Conservation (phyloP, 176 grass and related monocot species). For the Avena sativa region DNA sequence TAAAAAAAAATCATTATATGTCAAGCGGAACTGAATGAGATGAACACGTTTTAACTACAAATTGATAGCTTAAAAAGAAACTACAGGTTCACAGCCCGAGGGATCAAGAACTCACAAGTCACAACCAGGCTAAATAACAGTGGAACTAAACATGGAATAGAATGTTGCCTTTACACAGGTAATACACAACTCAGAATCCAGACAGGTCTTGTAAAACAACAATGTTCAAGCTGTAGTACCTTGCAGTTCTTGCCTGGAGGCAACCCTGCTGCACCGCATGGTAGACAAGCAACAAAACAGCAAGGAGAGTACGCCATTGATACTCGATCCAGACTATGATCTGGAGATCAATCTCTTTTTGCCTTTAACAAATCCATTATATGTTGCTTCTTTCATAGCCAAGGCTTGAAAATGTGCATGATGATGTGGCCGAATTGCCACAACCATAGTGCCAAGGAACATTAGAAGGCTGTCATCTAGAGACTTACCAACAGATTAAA, state of each 20-base stretch:
- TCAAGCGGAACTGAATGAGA: no score
- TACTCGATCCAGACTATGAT: constrained; percentile 28
- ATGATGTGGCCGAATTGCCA: constrained; percentile 3
- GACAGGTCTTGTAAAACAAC: constrained; percentile 15
- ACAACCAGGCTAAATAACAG: no score
- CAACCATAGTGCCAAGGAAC: constrained; percentile 40
- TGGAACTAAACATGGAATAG: constrained; percentile 9
- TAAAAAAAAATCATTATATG: no score
- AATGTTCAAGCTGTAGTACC: background rate
- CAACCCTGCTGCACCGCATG: background rate
- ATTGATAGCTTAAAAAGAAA: no score
- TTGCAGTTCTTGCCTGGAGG: constrained; percentile 11
- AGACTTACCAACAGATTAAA: background rate
- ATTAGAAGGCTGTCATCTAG: constrained; percentile 21
- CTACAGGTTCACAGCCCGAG: no score
- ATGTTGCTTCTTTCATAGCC: constrained; percentile 12
- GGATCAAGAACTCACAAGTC: no score
- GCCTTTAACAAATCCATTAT: constrained; percentile 15
- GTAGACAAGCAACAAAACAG: constrained; percentile 4
- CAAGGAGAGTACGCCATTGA: background rate
- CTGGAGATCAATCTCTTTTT: constrained; percentile 17
- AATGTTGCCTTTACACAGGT: constrained; percentile 4
- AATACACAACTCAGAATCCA: constrained; percentile 15
- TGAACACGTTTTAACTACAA: no score
- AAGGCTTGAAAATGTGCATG: constrained; percentile 39